These are phyloP conservation scores for Colletotrichum neosansevieriae DNA, from an alignment of 2,329 filamentous ascomycete genomes.

Conservation along the genomic window DNA sequence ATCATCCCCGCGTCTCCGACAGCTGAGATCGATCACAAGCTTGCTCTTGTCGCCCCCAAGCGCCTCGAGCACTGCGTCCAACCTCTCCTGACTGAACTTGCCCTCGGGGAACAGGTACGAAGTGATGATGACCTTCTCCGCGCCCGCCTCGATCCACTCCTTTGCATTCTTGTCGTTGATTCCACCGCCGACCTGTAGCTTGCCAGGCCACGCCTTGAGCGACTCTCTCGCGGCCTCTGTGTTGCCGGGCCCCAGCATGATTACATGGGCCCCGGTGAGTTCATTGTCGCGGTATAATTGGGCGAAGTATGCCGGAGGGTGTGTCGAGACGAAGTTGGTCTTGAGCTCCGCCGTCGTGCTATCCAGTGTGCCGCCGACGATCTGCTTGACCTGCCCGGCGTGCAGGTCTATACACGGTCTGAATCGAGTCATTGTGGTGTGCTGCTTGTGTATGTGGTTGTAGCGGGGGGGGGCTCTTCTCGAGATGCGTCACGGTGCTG, in stretches of 20 bases:
- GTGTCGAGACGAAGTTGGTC: conserved; percentile 92
- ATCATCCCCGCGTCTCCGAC: conserved; percentile 76
- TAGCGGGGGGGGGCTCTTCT: conserved; percentile 19
- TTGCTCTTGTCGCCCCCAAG: conserved; percentile 81
- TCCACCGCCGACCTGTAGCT: conserved; percentile 92
- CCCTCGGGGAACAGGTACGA: conserved; percentile 92
- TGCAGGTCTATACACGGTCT: conserved; percentile 97
- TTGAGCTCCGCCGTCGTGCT: conserved; percentile 74
- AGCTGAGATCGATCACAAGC: conserved; percentile 95
- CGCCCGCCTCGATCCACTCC: conserved; percentile 88
- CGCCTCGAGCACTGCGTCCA: conserved; percentile 79
- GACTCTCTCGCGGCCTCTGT: conserved; percentile 83
- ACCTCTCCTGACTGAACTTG: conserved; percentile 80
- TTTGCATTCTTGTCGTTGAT: conserved; percentile 87
- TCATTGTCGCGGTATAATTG: conserved; percentile 81
- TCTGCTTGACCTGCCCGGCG: conserved; percentile 97
- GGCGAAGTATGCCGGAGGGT: conserved; percentile 85
- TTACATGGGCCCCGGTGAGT: conserved; percentile 88
- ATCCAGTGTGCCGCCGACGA: conserved; percentile 93
- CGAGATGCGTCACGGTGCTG: conserved; percentile 23
- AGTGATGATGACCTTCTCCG: conserved; percentile 96
- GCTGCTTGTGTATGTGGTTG: background rate
- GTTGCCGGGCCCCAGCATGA: conserved; percentile 95
- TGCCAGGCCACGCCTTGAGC: conserved; percentile 80
- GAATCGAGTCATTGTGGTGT: conserved; percentile 84